These are phyloP conservation scores for Lentinula boryana DNA, from an alignment of 768 basidiomycete species.

Conservation along the genomic window DNA sequence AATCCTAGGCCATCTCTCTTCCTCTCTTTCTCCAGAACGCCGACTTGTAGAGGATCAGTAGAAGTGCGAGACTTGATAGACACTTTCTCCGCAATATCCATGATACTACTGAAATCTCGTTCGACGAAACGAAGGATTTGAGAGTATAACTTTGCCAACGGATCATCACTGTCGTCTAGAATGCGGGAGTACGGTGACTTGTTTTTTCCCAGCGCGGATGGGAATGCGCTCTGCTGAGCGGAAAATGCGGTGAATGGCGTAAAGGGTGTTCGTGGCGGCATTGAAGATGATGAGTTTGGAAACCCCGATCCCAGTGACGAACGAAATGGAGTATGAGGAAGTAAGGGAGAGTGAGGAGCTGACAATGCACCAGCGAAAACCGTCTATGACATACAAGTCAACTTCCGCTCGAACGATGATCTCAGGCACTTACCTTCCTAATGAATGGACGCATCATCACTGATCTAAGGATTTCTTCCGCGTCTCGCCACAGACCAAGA, in stretches of 20 bases:
- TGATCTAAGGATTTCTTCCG: conserved; percentile 77
- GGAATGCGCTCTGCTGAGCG: conserved; percentile 33
- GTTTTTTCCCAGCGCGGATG: conserved; percentile 18
- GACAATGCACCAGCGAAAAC: conserved; percentile 66
- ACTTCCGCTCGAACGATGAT: neutral
- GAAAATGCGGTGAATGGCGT: conserved; percentile 42
- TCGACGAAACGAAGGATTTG: conserved; percentile 77
- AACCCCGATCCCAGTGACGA: conserved; percentile 29
- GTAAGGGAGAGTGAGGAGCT: conserved; percentile 65
- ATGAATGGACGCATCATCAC: conserved; percentile 73
- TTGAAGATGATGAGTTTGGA: conserved; percentile 47
- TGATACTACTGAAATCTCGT: conserved; percentile 64
- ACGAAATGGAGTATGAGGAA: conserved; percentile 71
- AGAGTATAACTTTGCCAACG: conserved; percentile 75
- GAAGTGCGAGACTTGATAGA: conserved; percentile 37
- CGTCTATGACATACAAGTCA: conserved; percentile 38
- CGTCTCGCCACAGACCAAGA: conserved; percentile 78
- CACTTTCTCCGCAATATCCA: conserved; percentile 72
- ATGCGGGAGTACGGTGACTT: conserved; percentile 39
- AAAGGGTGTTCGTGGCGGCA: conserved; percentile 50
- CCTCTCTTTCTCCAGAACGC: conserved; percentile 5
- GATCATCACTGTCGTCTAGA: conserved; percentile 60
- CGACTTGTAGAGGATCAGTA: neutral
- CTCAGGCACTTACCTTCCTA: conserved; percentile 48
- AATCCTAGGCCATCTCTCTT: conserved; percentile 41